These are phyloP conservation scores for Penicillium coffeae DNA, from an alignment of 495 filamentous ascomycete species.

Conservation along the genomic window DNA sequence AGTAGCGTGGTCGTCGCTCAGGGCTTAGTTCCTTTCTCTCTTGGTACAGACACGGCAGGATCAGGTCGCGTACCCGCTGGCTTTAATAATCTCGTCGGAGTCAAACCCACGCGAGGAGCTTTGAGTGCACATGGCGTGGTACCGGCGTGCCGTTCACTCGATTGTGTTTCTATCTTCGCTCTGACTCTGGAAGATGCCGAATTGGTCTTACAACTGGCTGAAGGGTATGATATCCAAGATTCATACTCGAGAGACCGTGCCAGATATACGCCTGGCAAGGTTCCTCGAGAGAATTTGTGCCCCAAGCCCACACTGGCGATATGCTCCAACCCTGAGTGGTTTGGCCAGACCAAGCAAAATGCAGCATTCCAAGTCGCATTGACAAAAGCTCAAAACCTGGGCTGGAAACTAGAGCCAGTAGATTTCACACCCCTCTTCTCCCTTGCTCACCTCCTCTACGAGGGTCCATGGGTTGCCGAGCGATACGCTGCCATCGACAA, in stretches of 20 bases:
- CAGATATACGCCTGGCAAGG: not conserved
- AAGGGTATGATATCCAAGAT: constrained; percentile 51
- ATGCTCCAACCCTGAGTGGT: constrained; percentile 36
- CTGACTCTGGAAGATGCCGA: constrained; percentile 49
- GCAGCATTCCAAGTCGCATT: constrained; percentile 31
- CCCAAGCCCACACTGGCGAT: constrained; percentile 33
- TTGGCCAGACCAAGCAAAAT: constrained; percentile 42
- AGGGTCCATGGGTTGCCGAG: constrained; percentile 18
- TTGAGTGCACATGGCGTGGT: constrained; percentile 55
- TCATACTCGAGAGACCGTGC: constrained; percentile 53
- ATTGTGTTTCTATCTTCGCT: constrained; percentile 58
- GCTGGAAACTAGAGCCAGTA: constrained; percentile 42
- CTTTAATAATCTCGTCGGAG: constrained; percentile 63
- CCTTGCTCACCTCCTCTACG: constrained; percentile 14
- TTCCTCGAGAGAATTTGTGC: constrained; percentile 49
- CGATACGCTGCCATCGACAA: constrained; percentile 15
- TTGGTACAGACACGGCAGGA: constrained; percentile 66
- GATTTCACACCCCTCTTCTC: constrained; percentile 44
- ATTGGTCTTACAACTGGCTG: constrained; percentile 51
- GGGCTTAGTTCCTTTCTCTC: constrained; percentile 55
- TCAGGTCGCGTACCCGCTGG: constrained; percentile 58
- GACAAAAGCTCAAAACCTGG: constrained; percentile 34
- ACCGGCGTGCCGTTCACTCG: constrained; percentile 42
- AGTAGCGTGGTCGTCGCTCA: constrained; percentile 24
- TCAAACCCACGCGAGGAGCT: constrained; percentile 64